Conservation (phyloP, 768 basidiomycete genomes). For the Pleurotus djamor region DNA sequence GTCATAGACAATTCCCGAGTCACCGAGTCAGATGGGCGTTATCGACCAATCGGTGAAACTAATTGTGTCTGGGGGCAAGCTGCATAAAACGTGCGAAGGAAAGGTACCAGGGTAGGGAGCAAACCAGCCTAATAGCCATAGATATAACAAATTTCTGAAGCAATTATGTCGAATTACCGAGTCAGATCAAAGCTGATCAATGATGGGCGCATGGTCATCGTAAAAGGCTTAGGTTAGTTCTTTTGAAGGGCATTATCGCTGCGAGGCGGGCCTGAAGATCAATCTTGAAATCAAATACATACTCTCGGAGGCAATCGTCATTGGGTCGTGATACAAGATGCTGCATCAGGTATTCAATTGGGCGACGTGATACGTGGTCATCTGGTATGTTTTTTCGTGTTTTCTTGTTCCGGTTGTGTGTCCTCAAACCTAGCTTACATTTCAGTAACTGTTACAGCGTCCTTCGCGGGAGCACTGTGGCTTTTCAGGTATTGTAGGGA, state of each 20-base stretch:
- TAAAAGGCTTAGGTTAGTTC: not conserved
- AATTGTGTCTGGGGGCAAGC: not conserved
- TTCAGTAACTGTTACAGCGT: too few relatives aligned
- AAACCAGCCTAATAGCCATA: not conserved
- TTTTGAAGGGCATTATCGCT: not conserved
- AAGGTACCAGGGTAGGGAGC: not conserved
- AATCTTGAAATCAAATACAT: not conserved
- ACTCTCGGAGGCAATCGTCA: conserved; percentile 4
- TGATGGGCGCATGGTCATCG: not conserved
- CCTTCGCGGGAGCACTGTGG: too few relatives aligned
- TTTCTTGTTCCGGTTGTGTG: not conserved
- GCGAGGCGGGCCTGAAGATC: not conserved
- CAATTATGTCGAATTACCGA: not conserved
- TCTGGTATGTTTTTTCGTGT: not conserved
- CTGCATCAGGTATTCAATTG: not conserved
- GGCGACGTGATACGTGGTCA: not conserved
- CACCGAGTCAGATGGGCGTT: not conserved
- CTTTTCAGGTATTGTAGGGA: not conserved
- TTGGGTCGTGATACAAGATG: not conserved
- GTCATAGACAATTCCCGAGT: conserved; percentile 4
- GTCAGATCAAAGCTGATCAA: not conserved
- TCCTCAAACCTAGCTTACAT: too few relatives aligned
- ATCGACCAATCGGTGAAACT: conserved; percentile 3
- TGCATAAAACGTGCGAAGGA: not conserved
- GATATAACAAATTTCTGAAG: not conserved